Conservation (phyloP, 306 rosid species). For the Vigna trinervia region DNA sequence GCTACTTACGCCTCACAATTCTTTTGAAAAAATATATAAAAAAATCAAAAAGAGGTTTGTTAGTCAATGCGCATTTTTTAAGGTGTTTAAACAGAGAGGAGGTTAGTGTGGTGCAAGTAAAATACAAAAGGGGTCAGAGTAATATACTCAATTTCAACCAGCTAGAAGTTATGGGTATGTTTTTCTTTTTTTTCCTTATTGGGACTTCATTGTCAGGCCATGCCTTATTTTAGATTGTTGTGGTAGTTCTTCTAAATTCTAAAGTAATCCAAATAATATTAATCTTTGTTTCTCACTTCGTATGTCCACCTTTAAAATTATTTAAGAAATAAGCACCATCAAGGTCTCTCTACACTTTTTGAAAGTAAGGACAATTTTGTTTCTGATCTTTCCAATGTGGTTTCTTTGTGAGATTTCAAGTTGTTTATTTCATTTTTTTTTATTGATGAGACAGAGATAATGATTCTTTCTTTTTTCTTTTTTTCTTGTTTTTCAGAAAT, state of each 20-base stretch:
- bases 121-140: constrained; percentile 6
- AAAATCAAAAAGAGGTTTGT: constrained; percentile 10
- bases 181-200: constrained; percentile 13
- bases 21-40: not conserved
- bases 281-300: constrained; percentile 6
- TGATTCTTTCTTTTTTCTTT: not conserved
- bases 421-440: not conserved
- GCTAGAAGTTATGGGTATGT: constrained; percentile 2
- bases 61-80: not conserved
- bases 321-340: not conserved
- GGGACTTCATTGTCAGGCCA: constrained; percentile 12
- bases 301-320: not conserved
- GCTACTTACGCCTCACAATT: constrained; percentile 8
- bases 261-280: not conserved
- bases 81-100: not conserved
- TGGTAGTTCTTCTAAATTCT: constrained; percentile 18
- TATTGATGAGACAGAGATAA: constrained; percentile 19
- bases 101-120: constrained; percentile 16
- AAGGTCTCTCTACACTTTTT: constrained; percentile 10
- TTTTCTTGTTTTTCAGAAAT: constrained; percentile 10
- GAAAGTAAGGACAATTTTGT: not conserved
- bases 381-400: constrained; percentile 1
- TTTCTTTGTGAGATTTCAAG: constrained; percentile 24
- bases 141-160: constrained; percentile 20
- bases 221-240: constrained; percentile 6